These are phyloP conservation scores for Magnolia kwangsiensis DNA, from an alignment of 164 flowering plant species.

Conservation along the genomic window DNA sequence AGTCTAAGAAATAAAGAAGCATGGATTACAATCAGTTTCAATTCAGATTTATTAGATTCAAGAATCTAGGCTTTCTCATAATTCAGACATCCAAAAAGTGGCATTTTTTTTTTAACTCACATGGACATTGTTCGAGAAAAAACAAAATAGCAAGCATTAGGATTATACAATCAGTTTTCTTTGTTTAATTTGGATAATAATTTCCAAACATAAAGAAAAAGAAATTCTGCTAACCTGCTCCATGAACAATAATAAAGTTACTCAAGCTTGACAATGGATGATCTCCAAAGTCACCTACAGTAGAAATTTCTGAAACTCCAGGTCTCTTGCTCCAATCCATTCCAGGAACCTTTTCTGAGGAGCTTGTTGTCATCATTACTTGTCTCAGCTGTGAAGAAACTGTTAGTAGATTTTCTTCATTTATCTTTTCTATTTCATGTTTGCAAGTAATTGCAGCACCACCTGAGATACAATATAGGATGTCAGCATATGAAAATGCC, in stretches of 20 bases:
- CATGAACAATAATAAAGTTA: constrained; percentile 81
- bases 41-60: not conserved
- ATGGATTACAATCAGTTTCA: not conserved
- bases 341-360: constrained; percentile 35
- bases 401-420: constrained; percentile 54
- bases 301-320: constrained; percentile 39
- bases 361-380: constrained; percentile 38
- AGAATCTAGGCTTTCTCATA: not conserved
- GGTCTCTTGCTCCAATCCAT: constrained; percentile 95
- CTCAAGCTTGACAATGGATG: constrained; percentile 30
- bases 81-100: too few species aligned
- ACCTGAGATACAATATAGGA: constrained; percentile 37
- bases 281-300: constrained; percentile 40
- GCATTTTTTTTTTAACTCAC: not conserved
- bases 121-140: not conserved
- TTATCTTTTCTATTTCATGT: constrained; percentile 71
- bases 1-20: not conserved
- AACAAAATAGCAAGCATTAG: not conserved
- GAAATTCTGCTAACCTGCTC: constrained; percentile 60
- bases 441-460: constrained; percentile 95
- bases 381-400: constrained; percentile 69
- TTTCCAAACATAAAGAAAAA: not conserved
- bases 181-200: not conserved
- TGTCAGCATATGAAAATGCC: not conserved
- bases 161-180: not conserved